phyloP scores from a whole-genome alignment of 306 rosid genomes.

The Lathyrus tuberosus region DNA sequence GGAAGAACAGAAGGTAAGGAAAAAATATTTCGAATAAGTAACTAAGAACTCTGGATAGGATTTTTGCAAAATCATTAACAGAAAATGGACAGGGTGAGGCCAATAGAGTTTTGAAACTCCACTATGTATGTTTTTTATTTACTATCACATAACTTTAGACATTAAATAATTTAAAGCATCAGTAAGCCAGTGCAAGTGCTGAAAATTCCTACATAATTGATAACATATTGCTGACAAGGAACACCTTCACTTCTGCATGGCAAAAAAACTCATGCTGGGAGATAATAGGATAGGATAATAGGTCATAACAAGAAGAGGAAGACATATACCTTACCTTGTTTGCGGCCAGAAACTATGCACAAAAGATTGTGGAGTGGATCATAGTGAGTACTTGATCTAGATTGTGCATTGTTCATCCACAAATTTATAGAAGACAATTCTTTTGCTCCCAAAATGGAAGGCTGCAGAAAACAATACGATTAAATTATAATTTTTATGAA shows the following conservation, averaged over 20 bases:
- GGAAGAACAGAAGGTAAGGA: conserved; percentile 14
- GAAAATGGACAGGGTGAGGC: conserved; percentile 8
- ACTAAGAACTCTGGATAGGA: conserved; percentile 14
- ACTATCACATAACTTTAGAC: conserved; percentile 6
- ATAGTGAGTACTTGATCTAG: conserved; percentile 96
- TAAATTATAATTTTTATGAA: conserved; percentile 22
- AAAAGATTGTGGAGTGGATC: conserved; percentile 96
- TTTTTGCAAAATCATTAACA: conserved; percentile 25
- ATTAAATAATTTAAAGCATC: conserved; percentile 29
- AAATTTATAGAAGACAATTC: conserved; percentile 71
- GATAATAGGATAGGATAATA: conserved; percentile 5
- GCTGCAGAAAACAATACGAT: conserved; percentile 56
- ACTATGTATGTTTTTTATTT: background rate
- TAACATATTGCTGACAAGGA: conserved; percentile 25
- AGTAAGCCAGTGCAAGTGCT: background rate
- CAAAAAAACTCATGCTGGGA: background rate
- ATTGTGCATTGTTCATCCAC: conserved; percentile 89
- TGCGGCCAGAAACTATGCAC: conserved; percentile 82
- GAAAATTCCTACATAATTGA: conserved; percentile 30
- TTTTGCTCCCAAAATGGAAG: conserved; percentile 64
- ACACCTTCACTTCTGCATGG: background rate
- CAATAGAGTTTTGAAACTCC: conserved; percentile 25
- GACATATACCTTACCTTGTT: conserved; percentile 61
- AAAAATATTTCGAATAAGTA: background rate
- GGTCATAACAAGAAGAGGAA: conserved; percentile 19